Percentiles rank a stretch among this genome's conserved stretches.
Conservation (phyloP, 2,329 filamentous ascomycete genomes). For the Myriosclerotinia curreyana region DNA sequence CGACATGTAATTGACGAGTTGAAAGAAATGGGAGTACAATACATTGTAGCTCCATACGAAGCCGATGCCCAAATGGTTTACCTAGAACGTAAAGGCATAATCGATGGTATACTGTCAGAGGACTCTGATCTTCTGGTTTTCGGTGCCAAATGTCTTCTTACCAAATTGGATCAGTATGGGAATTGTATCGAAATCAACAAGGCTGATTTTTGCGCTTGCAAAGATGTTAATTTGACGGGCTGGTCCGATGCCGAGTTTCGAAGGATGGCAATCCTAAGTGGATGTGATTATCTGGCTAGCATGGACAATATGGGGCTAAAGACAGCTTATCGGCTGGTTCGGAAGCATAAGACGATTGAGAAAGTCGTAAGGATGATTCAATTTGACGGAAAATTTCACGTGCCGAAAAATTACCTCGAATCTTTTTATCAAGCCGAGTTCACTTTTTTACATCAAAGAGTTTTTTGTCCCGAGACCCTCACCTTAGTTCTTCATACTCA, state of each 20-base stretch:
- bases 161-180: conserved; percentile 91
- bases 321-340: conserved; percentile 85
- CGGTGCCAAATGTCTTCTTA: conserved; percentile 83
- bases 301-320: conserved; percentile 87
- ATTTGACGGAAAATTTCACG: conserved; percentile 80
- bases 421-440: conserved; percentile 82
- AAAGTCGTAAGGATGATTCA: conserved; percentile 77
- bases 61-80: conserved; percentile 97
- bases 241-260: conserved; percentile 93
- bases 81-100: conserved; percentile 78
- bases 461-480: conserved; percentile 75
- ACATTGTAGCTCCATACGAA: conserved; percentile 94
- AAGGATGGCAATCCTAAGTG: conserved; percentile 92
- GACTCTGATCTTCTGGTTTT: conserved; percentile 97
- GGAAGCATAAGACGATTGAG: conserved; percentile 86
- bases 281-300: conserved; percentile 89
- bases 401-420: conserved; percentile 78
- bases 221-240: conserved; percentile 82
- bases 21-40: conserved; percentile 74
- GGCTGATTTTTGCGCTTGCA: conserved; percentile 81
- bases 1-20: conserved; percentile 86
- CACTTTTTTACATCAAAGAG: conserved; percentile 92
- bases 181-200: conserved; percentile 91
- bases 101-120: conserved; percentile 87
- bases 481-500: conserved; percentile 73